A percentile compares a stretch with the other conserved stretches of the same genome.
These are phyloP conservation scores for Hortiboletus flavorubellus DNA, from an alignment of 768 basidiomycete species.

Conservation along the genomic window DNA sequence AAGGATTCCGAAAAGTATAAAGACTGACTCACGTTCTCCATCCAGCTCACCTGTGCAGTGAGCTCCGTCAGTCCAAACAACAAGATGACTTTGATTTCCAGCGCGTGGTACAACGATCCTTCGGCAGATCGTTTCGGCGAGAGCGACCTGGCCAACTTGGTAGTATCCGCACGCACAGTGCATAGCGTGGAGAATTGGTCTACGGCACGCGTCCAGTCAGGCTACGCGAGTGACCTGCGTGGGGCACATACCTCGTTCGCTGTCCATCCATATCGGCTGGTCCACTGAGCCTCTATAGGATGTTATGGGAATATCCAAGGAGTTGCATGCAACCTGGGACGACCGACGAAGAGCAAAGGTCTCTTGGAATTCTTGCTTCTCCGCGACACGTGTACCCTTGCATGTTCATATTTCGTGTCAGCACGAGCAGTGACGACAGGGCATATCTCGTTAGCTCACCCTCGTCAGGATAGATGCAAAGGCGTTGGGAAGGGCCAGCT, in stretches of 20 bases:
- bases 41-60: slow-evolving; percentile 50
- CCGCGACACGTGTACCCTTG: slow-evolving; percentile 44
- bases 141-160: slow-evolving; percentile 27
- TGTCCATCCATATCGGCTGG: slow-evolving; percentile 34
- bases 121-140: slow-evolving; percentile 18
- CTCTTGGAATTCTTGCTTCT: slow-evolving; percentile 43
- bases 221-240: neutral
- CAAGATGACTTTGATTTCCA: slow-evolving; percentile 39
- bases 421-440: neutral
- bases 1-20: neutral
- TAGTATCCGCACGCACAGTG: slow-evolving; percentile 32
- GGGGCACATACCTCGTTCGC: slow-evolving; percentile 27
- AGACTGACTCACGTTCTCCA: slow-evolving; percentile 41
- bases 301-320: slow-evolving; percentile 22
- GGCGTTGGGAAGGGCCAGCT: slow-evolving; percentile 35
- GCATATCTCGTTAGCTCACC: slow-evolving; percentile 22
- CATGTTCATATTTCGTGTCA: neutral
- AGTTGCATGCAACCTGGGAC: slow-evolving; percentile 21
- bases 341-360: slow-evolving; percentile 32
- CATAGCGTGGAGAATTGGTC: slow-evolving; percentile 37
- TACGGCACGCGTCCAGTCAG: slow-evolving; percentile 4
- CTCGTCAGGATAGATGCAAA: slow-evolving; percentile 43
- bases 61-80: slow-evolving; percentile 55
- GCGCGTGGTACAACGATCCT: slow-evolving; percentile 23
- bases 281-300: slow-evolving; percentile 30